These are phyloP conservation scores for Talaromyces proteolyticus DNA, from an alignment of 495 filamentous ascomycete genomes.

Conservation along the genomic window DNA sequence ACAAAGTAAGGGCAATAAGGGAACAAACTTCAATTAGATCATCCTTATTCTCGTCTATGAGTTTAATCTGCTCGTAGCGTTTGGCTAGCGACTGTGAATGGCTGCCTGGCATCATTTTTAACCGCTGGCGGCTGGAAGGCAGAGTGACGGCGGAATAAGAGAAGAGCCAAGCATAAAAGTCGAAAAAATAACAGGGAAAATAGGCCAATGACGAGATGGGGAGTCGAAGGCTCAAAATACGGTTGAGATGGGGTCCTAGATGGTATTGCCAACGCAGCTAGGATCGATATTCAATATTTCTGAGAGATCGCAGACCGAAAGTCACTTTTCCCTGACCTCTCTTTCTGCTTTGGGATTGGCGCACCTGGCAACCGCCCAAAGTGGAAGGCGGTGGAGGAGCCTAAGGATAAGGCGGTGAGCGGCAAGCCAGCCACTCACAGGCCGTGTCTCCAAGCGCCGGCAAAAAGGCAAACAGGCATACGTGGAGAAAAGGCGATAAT, in stretches of 20 bases:
- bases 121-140: neutral
- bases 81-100: constrained; percentile 30
- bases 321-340: neutral
- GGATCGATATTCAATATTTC: too few species aligned
- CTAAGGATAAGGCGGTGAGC: constrained; percentile 4
- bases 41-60: constrained; percentile 46
- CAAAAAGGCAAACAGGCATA: constrained; percentile 18
- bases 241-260: neutral
- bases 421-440: constrained; percentile 3
- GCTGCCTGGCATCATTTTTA: constrained; percentile 18
- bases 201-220: neutral
- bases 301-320: neutral
- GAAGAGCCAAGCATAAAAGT: neutral
- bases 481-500: constrained; percentile 16
- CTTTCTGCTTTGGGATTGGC: constrained; percentile 7
- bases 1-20: too few species aligned
- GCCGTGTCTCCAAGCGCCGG: constrained; percentile 6
- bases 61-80: constrained; percentile 41
- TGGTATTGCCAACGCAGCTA: neutral
- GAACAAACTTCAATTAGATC: constrained; percentile 44
- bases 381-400: constrained; percentile 6
- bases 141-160: neutral
- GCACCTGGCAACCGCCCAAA: constrained; percentile 7
- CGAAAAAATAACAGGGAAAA: neutral
- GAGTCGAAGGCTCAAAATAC: neutral